Base-by-base conservation (phyloP, 2,329 filamentous ascomycete genomes). In the Sclerotinia sclerotiorum region DNA sequence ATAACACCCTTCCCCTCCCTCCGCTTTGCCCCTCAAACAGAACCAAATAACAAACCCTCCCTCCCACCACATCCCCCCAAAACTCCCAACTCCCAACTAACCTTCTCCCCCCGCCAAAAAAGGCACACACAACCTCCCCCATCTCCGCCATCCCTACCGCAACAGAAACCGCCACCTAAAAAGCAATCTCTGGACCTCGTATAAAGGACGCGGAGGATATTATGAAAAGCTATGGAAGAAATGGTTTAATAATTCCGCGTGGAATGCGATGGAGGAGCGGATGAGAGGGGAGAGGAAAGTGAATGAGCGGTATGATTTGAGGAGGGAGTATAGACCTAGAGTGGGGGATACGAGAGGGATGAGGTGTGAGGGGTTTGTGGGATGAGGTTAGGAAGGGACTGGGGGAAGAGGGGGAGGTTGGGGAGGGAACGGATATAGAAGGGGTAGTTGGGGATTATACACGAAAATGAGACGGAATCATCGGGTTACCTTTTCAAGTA, bases 221-320 rank as follows among this genome's bases (percentile, higher is more conserved):
- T 71, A 72, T 3, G 15, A 39, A 2, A 73, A 72, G n/a, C 17
- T 75, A 2, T 76, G 75, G 75, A 75, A 73, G 55, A 75, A 69
- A 42, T 75, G 75, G 75, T 74, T 75, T 51, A 76, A 74, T 29
- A 75, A 74, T 42, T 56, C 68, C 1, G 72, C 72, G 10, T 71
- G 73, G 70, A 73, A 75, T 69, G 65, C 55, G 6, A 67, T 73
- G 15, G 73, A 76, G 61, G 49, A 19, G 1, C 71, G 73, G 13
- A 52, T 73, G 29, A 68, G 52, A 13, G 58, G 55, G 4, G 46
- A 44, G 1, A 69, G 71, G 24, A 70, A 68, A n/a, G 67, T 66
- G n/a, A 70, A 66, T 24, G 19, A 56, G 2, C 70, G 74, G 63
- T 76, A 76, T 70, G 68, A 57, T 8, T 56, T 75, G 67, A 71